Base-by-base conservation (phyloP, 495 filamentous ascomycete genomes). In the Evansstolkia leycettana region DNA sequence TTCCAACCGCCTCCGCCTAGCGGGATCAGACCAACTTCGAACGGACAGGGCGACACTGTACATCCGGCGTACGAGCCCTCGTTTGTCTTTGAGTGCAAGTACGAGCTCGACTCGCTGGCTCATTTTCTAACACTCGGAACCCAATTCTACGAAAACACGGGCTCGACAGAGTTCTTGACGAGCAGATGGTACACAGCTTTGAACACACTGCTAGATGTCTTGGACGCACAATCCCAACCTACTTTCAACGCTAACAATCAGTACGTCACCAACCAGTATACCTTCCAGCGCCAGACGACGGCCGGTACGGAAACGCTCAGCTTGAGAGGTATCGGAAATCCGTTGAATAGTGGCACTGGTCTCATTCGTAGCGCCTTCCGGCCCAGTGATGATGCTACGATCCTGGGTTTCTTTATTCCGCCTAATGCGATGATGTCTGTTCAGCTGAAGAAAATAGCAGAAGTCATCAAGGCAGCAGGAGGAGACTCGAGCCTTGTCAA, bases 381-480 rank as follows among this genome's bases (percentile, higher is more conserved):
- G 2, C 90, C 90, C n/a, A 90, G 83, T 46, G 90, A 99, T 45
- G 90, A 99, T 52, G 87, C 90, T n/a, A 89, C 87, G 1, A 94
- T 88, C 35, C 62, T 96, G 7, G 87, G 88, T 19, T 96, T 85
- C 64, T 93, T 93, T 57, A 94, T 96, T 41, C 90, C 90, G 0
- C 80, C 84, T 17, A 99, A 99, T 53, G 89, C 92, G 18, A 84
- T 90, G 77, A 93, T 99, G 72, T 75, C 84, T 5, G 80, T 93
- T 1, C 85, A 96, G 53, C 71, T 99, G 14, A 78, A 81, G 41
- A 76, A 83, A 15, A 78, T 80, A 1, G 79, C 84, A 2, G 62
- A 67, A 11, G 61, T 94, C 9, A 64, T 99, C 14, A 63, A 60
- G 40, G 58, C 60, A 2, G 76, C 67, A 0, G 73, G 73, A 17